phyloP scores from a whole-genome alignment of 768 basidiomycete genomes.

The Mrakia blollopis region DNA sequence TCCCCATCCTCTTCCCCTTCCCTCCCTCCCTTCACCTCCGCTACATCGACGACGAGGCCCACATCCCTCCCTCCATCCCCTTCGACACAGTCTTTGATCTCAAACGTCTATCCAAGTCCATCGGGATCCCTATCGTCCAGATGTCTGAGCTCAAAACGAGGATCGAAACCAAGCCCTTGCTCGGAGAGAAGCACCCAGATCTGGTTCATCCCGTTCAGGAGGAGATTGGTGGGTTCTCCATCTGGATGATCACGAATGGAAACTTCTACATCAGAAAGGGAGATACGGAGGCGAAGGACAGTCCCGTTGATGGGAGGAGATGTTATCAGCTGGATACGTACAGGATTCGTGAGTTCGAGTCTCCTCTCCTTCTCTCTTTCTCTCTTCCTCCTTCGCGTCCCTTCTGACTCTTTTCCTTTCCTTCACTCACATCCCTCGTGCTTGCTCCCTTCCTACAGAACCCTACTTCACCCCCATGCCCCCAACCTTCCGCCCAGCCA shows the following conservation, averaged over 20 bases:
- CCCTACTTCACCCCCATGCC: constrained; percentile 32
- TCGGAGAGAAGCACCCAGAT: constrained; percentile 29
- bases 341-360: constrained; percentile 29
- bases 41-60: constrained; percentile 34
- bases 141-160: constrained; percentile 34
- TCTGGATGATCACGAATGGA: constrained; percentile 34
- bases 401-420: too few species aligned
- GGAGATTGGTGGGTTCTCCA: constrained; percentile 33
- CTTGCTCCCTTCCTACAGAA: constrained; percentile 5
- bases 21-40: constrained; percentile 33
- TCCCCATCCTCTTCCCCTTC: constrained; percentile 35
- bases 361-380: background rate
- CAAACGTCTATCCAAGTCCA: constrained; percentile 26
- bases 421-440: background rate
- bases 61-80: constrained; percentile 31
- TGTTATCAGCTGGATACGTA: constrained; percentile 34
- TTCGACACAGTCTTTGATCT: constrained; percentile 34
- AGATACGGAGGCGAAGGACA: constrained; percentile 8
- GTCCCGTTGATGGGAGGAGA: constrained; percentile 22
- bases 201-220: constrained; percentile 29
- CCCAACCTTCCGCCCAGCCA: constrained; percentile 28
- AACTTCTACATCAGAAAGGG: constrained; percentile 22
- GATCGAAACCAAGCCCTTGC: constrained; percentile 29
- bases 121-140: constrained; percentile 33
- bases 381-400: background rate